Evolutionary conservation across 2,329 filamentous ascomycete species (phyloP).

Genomic region (Capronia americana): DNA sequence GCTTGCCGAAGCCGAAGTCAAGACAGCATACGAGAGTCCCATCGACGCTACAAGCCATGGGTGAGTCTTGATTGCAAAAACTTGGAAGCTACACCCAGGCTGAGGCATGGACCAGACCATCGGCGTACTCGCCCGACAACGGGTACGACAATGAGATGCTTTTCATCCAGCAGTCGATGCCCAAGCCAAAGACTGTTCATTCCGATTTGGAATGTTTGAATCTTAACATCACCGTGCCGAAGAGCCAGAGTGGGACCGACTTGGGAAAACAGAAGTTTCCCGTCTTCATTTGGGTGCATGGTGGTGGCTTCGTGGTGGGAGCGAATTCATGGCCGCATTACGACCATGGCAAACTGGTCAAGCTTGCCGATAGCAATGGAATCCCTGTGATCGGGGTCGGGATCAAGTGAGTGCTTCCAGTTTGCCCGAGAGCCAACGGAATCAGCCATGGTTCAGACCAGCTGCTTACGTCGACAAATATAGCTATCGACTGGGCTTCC

Average conservation of each 20-base stretch:
- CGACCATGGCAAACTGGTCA: conserved; percentile 54
- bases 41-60: conserved; percentile 48
- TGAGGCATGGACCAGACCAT: conserved; percentile 42
- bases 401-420: conserved; percentile 49
- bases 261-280: conserved; percentile 61
- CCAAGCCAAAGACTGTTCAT: conserved; percentile 48
- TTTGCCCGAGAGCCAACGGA: neutral
- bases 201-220: conserved; percentile 60
- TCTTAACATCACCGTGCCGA: conserved; percentile 59
- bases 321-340: conserved; percentile 62
- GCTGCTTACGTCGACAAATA: neutral
- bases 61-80: conserved; percentile 37
- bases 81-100: neutral
- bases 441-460: neutral
- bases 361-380: conserved; percentile 51
- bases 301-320: conserved; percentile 65
- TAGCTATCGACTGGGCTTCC: conserved; percentile 56
- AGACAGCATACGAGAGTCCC: conserved; percentile 39
- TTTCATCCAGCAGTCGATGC: conserved; percentile 57
- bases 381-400: conserved; percentile 56
- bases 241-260: conserved; percentile 41
- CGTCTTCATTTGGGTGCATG: conserved; percentile 63
- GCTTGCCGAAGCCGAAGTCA: conserved; percentile 46
- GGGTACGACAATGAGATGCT: conserved; percentile 56
- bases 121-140: conserved; percentile 48